Evolutionary conservation across 2,329 filamentous ascomycete species (phyloP), one percentile per base, ranked within the genome.

Genomic region (Mycosphaerella sp.): DNA sequence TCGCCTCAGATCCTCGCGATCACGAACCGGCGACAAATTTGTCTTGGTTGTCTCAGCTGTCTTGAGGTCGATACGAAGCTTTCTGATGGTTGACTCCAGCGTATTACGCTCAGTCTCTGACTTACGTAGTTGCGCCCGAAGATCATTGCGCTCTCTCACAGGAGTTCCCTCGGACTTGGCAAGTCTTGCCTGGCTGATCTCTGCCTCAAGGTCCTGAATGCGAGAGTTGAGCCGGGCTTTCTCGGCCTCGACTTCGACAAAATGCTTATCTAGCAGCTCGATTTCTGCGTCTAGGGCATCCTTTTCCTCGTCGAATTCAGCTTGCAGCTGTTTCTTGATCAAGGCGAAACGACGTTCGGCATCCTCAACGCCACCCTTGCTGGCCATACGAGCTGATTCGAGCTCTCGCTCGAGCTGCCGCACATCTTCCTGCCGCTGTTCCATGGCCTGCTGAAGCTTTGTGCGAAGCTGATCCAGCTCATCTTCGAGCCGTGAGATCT

Each of bases 141-240:
- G 58, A 23, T 68, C 66, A 42, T 70, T 67, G 7, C 67, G 66
- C 56, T 71, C 69, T 8, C 69, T 64, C 10, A 62, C 68, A 2
- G 69, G 67, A 6, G 68, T 70, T 36, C 65, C 62, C 34, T 62
- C 65, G 26, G 67, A 67, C 56, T 73, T 74, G 10, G 75, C 71
- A 10, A 69, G 66, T 31, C 65, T 55, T 0, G 67, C 65, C 21
- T 60, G 62, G 21, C 68, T 57, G 12, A 73, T 52, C 14, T 72
- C 67, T 10, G 63, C 62, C 58, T 71, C 67, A 3, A 73, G 63
- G 21, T 62, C 73, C 8, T 74, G 72, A 4, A 80, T 76, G 54
- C 80, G 80, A 49, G 81, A 75, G 63, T 87, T 80, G 1, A 86
- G 71, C 41, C 81, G 74, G 6, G 78, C 75, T 62, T 83, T 85